Conservation (phyloP, 331 rosid genomes). For the Pyrus hybrid region DNA sequence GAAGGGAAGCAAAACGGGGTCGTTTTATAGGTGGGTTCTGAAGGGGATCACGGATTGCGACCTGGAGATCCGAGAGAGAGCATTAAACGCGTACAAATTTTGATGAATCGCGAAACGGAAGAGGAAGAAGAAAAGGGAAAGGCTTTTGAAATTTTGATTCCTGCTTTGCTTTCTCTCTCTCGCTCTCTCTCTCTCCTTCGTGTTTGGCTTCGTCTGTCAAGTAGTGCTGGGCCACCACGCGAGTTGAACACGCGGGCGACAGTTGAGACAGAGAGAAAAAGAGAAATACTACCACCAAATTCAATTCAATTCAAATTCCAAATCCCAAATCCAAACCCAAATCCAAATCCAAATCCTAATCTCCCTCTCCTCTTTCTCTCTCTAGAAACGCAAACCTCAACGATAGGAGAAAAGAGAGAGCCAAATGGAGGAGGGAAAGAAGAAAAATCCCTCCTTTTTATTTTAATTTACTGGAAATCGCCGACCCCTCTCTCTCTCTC, state of each 20-base stretch:
- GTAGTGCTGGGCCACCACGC: conserved; percentile 51
- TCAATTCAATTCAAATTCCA: background rate
- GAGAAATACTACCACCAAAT: background rate
- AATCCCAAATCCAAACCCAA: background rate
- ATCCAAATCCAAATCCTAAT: background rate
- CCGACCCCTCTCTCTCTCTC: background rate
- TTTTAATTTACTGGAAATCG: conserved; percentile 1
- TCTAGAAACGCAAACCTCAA: background rate
- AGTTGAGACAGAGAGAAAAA: conserved; percentile 33
- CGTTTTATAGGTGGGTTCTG: background rate
- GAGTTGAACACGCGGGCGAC: conserved; percentile 83
- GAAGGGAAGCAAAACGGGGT: background rate
- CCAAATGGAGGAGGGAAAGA: background rate
- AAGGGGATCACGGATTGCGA: background rate
- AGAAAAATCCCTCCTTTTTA: background rate
- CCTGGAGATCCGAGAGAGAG: background rate
- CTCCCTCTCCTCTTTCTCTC: background rate
- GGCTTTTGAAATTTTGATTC: conserved; percentile 7
- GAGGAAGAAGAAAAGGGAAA: background rate
- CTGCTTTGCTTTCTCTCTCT: background rate
- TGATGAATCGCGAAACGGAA: background rate
- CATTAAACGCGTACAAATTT: background rate
- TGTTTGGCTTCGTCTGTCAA: conserved; percentile 8
- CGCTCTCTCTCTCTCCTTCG: background rate
- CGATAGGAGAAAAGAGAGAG: background rate